Percentiles rank a stretch among this genome's conserved stretches.
phyloP scores from a whole-genome alignment of 1,284 basidiomycete species.

The Takashimella tepidaria region DNA sequence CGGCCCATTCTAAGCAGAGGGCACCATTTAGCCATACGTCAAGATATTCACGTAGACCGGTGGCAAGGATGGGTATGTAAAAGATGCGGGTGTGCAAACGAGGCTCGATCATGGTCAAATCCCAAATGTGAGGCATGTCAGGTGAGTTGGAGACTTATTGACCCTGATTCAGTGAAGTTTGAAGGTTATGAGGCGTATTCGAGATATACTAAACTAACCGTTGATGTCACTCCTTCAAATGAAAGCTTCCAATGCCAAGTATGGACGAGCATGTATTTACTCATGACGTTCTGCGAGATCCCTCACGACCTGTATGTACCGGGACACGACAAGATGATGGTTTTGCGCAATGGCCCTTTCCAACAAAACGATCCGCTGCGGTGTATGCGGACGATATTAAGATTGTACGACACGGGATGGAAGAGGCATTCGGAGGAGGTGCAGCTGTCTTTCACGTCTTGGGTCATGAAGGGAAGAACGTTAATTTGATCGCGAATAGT shows the following conservation, averaged over 20 bases:
- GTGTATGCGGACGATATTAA: conserved; percentile 36
- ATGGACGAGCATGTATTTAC: conserved; percentile 12
- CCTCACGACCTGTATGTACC: conserved; percentile 25
- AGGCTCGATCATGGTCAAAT: conserved; percentile 34
- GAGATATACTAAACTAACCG: too few relatives aligned
- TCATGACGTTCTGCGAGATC: conserved; percentile 19
- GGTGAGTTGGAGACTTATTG: background rate
- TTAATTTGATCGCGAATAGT: background rate
- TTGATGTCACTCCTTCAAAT: too few relatives aligned
- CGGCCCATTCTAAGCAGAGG: conserved; percentile 5
- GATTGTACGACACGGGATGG: conserved; percentile 25
- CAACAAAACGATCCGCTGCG: conserved; percentile 13
- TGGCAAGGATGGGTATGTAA: conserved; percentile 41
- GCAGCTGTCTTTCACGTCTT: conserved; percentile 29
- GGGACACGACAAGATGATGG: conserved; percentile 32
- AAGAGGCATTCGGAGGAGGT: conserved; percentile 12
- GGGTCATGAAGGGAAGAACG: conserved; percentile 14
- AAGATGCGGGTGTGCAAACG: conserved; percentile 35
- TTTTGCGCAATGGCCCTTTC: conserved; percentile 17
- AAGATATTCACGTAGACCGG: conserved; percentile 22
- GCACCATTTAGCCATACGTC: conserved; percentile 5
- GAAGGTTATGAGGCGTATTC: background rate
- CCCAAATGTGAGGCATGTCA: conserved; percentile 38
- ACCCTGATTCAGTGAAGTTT: background rate
- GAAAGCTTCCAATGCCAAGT: too few relatives aligned